Percentiles rank a stretch among this genome's conserved stretches.
Evolutionary conservation across 768 basidiomycete species (phyloP).

Genomic region (Kwoniella dendrophila): DNA sequence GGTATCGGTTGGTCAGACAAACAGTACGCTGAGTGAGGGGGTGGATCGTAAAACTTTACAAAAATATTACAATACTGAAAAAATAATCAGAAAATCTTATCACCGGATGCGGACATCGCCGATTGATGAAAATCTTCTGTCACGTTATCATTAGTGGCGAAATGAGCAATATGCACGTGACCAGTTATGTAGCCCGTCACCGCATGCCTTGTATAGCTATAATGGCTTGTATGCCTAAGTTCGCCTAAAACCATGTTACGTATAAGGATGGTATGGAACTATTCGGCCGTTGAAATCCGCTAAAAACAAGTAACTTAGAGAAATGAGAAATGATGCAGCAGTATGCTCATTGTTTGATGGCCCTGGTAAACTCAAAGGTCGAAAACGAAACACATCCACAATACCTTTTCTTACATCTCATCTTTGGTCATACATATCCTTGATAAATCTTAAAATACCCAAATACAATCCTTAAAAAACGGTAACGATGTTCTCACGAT

Average conservation of each 20-base stretch:
- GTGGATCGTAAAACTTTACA: conserved; percentile 26
- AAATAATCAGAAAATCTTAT: conserved; percentile 5
- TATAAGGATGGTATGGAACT: not conserved
- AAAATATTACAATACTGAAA: conserved; percentile 1
- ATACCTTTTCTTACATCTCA: not conserved
- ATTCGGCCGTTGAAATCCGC: conserved; percentile 20
- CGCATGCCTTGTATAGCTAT: no score
- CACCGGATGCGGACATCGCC: conserved; percentile 12
- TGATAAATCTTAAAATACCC: not conserved
- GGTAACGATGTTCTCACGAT: conserved; percentile 35
- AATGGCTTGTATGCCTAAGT: no score
- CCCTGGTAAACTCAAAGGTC: not conserved
- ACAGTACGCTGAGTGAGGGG: not conserved
- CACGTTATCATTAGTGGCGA: conserved; percentile 4
- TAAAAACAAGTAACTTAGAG: no score
- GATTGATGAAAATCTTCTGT: conserved; percentile 2
- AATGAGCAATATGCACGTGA: no score
- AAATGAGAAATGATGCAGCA: not conserved
- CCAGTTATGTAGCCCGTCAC: no score
- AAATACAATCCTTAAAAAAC: not conserved
- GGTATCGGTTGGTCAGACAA: not conserved
- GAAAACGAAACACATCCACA: not conserved
- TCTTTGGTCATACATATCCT: not conserved
- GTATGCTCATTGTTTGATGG: not conserved
- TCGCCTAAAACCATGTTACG: no score